Base-by-base conservation (phyloP, 2,329 filamentous ascomycete genomes). In the Colletotrichum sp. region DNA sequence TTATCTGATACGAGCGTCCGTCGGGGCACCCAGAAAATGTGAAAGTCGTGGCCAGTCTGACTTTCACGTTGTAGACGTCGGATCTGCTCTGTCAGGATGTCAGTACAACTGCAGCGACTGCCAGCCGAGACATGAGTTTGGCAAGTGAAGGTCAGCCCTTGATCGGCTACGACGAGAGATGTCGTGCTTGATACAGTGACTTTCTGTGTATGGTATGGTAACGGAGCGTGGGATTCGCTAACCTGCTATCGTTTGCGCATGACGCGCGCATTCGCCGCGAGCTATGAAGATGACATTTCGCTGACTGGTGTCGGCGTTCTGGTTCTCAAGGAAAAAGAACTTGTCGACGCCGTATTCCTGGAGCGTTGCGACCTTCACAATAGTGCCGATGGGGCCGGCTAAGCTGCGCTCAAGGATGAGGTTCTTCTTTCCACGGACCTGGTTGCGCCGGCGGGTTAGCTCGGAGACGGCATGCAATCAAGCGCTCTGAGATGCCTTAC, bases 401-500 rank as follows among this genome's bases (percentile, higher is more conserved):
- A 99, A 90, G 81, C 93, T 94, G 85, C 94, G 95, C 84, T 99
- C 96, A 82, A 99, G 94, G 69, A 99, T 95, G 77, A 99, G 89
- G 82, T 98, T 99, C 90, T 99, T 99, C 92, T 99, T 99, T 80
- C 98, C 98, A 83, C 96, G 95, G 79, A 99, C 95, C 97, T 99
- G 82, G 15, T 52, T 62, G 34, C 63, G 24, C 39, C 39, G 36
- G 34, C 60, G 26, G 28, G 52, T 78, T 52, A 77, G 66, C 69
- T 66, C 55, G 44, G 49, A 76, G 62, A 30, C 55, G 59, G n/a
- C 13, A 21, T 64, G 36, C 24, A 55, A 57, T 26, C 55, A 63
- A 36, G 30, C 32, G 28, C 15, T 16, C 62, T 34, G 34, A 52
- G 69, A 44, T 44, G 75, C 71, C 75, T 78, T 71, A 95, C 96